phyloP scores from a whole-genome alignment of 257 asterid species.

The Handroanthus guayacan region DNA sequence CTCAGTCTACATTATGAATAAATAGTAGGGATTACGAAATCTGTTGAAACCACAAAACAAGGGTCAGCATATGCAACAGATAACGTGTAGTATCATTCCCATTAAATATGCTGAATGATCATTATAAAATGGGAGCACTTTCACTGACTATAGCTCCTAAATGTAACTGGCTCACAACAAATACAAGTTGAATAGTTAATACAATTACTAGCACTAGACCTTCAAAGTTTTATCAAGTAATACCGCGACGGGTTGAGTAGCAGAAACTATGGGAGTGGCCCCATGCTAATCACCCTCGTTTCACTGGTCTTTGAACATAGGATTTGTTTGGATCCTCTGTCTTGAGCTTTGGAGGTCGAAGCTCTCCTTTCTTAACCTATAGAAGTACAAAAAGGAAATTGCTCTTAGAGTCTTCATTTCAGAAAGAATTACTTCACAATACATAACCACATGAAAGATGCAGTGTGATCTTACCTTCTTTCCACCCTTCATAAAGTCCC shows the following conservation, averaged over 20 bases:
- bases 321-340: constrained; percentile 99
- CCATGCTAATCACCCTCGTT: constrained; percentile 56
- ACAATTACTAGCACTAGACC: constrained; percentile 30
- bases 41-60: neutral
- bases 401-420: neutral
- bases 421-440: neutral
- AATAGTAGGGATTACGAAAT: neutral
- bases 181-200: constrained; percentile 2
- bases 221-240: constrained; percentile 28
- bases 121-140: neutral
- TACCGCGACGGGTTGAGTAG: constrained; percentile 4
- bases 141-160: constrained; percentile 1
- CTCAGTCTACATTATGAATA: neutral
- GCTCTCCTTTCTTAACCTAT: constrained; percentile 94
- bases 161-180: neutral
- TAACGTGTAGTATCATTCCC: neutral
- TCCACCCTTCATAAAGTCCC: constrained; percentile 98
- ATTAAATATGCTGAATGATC: neutral
- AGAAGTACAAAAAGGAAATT: neutral
- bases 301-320: constrained; percentile 94
- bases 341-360: constrained; percentile 97
- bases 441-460: constrained; percentile 5
- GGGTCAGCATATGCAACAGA: neutral
- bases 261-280: neutral
- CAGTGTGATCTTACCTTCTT: constrained; percentile 65